Evolutionary conservation across 2,329 filamentous ascomycete genomes (phyloP), one percentile per base, ranked within the genome.

Genomic region (Cladosporium halotolerans): DNA sequence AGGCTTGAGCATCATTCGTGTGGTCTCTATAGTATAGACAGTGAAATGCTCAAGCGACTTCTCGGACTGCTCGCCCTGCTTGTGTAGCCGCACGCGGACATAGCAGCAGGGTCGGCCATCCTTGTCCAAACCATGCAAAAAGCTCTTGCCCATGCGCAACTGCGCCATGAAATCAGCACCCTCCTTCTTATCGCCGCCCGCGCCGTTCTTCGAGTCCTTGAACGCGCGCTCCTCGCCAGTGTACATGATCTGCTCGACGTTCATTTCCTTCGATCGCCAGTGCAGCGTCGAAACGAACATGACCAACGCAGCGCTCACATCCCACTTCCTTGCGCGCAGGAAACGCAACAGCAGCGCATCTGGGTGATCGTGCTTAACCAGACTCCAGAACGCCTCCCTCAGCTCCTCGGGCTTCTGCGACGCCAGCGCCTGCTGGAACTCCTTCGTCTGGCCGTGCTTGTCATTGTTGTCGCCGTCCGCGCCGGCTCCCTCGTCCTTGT

Each of bases 221-320:
- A 84, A 60, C n/a, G 87, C 84, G 16, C 77, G 77, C 28, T 78
- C 79, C 67, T 96, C 90, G 41, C 89, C 90, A 36, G 82, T 81
- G 57, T 73, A 73, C 79, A 95, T 88, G 62, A 99, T 85, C 61
- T 95, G 88, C 55, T 88, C 85, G 16, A 97, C 88, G 62, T 89
- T 83, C 78, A 93, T 86, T 55, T 95, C 89, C 36, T 80, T 77
- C 53, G 83, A 74, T 59, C 93, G 83, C 93, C 93, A 99, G 68
- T 89, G 86, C 81, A 97, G 88, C 0, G 93, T 96, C 2, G 89
- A 89, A 41, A 99, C 80, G 69, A 96, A 75, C 93, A 99, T 99
- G 60, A 96, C 80, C 23, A 97, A 78, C 3, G 93, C 93, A 68
- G 89, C 90, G 48, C 96, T 86, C 14, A 96, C 84, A 66, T 99